A percentile compares a stretch with the other conserved stretches of the same genome.
Conservation (phyloP, 164 flowering plant genomes). For the Cinnamomum micranthum region DNA sequence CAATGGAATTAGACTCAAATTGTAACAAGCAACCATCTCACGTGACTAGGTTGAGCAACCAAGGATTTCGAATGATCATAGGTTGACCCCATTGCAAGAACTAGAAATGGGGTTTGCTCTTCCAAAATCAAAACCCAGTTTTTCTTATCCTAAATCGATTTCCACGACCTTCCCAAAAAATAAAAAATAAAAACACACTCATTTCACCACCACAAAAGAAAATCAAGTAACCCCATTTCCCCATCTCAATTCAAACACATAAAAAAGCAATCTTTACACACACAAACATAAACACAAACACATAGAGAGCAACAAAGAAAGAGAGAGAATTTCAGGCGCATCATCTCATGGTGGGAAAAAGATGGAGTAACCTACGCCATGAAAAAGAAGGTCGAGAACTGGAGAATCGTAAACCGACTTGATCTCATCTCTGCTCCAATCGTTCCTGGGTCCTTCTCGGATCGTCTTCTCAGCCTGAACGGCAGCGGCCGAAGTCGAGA, state of each 20-base stretch:
- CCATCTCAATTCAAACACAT: not conserved
- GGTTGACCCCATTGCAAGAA: too few species aligned
- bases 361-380: conserved; percentile 53
- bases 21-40: not conserved
- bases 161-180: too few species aligned
- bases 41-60: not conserved
- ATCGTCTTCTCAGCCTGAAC: conserved; percentile 69
- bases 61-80: too few species aligned
- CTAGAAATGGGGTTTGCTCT: too few species aligned
- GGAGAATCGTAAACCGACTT: conserved; percentile 82
- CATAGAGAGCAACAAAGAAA: not conserved
- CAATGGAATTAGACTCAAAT: not conserved
- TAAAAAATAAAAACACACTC: too few species aligned
- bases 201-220: too few species aligned
- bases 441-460: conserved; percentile 68
- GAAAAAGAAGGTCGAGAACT: conserved; percentile 90
- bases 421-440: conserved; percentile 69
- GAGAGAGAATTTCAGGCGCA: not conserved
- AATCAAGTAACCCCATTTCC: not conserved
- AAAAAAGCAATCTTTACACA: not conserved
- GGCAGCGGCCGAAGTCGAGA: conserved; percentile 61
- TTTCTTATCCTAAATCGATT: too few species aligned
- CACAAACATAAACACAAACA: not conserved
- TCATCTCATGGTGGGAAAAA: not conserved
- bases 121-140: too few species aligned